Percentiles rank a stretch among this genome's conserved stretches.
Evolutionary conservation across 176 grass and related monocot species (phyloP).

Genomic region (Cymbopogon citratus): DNA sequence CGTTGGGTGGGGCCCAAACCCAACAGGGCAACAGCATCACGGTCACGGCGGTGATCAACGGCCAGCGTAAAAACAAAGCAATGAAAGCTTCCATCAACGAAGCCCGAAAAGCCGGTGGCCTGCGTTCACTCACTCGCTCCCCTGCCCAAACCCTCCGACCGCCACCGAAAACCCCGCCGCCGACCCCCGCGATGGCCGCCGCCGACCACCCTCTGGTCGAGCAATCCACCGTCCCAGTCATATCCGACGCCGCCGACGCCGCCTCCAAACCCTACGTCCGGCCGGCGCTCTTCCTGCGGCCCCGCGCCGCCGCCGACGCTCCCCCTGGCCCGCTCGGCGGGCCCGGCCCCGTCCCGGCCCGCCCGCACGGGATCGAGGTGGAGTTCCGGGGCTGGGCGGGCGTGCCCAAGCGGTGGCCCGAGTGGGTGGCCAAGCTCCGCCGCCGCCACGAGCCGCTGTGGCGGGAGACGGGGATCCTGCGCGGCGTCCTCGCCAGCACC

Average conservation of each 20-base stretch:
- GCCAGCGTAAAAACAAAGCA: too few relatives aligned
- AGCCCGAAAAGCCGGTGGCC: too few relatives aligned
- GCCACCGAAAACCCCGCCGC: background rate
- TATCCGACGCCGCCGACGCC: background rate
- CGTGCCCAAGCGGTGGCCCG: conserved; percentile 17
- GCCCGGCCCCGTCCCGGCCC: background rate
- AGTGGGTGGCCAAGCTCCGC: conserved; percentile 45
- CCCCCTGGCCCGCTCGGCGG: background rate
- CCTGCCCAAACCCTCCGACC: too few relatives aligned
- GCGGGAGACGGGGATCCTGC: conserved; percentile 31
- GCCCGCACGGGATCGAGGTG: background rate
- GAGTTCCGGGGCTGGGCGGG: conserved; percentile 34
- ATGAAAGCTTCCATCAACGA: too few relatives aligned
- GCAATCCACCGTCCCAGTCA: background rate
- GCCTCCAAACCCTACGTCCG: background rate
- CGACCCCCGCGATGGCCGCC: background rate
- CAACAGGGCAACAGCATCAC: too few relatives aligned
- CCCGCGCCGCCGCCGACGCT: background rate
- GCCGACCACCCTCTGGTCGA: background rate
- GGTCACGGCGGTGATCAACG: too few relatives aligned
- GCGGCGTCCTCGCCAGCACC: conserved; percentile 25
- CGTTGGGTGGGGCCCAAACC: too few relatives aligned
- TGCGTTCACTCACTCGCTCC: too few relatives aligned
- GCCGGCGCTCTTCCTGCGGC: conserved; percentile 17
- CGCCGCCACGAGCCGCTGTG: conserved; percentile 30